Evolutionary conservation across 106 monocot genomes (phyloP).

Genomic region (Gastrodia elata): DNA sequence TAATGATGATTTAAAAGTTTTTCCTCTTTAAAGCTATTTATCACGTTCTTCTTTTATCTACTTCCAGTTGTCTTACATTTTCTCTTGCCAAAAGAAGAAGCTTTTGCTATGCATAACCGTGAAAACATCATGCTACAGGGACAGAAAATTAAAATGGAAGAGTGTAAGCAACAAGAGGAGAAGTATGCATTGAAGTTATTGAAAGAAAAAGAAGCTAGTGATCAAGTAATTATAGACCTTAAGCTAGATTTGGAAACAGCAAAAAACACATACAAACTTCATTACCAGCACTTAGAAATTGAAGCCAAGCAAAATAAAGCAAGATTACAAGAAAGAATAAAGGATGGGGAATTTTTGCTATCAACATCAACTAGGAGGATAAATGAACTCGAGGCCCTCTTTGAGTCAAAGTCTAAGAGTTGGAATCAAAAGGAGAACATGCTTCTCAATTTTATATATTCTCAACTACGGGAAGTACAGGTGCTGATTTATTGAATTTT

Average conservation of each 20-base stretch:
- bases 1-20: background rate
- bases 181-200: constrained; percentile 7
- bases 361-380: constrained; percentile 43
- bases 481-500: constrained; percentile 22
- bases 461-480: constrained; percentile 53
- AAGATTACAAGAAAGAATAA: constrained; percentile 34
- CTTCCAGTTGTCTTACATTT: background rate
- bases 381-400: constrained; percentile 43
- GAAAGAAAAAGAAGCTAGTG: constrained; percentile 24
- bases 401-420: constrained; percentile 43
- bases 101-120: background rate
- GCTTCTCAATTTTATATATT: constrained; percentile 43
- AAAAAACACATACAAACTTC: constrained; percentile 35
- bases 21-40: background rate
- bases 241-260: constrained; percentile 46
- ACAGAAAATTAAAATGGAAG: constrained; percentile 15
- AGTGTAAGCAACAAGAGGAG: constrained; percentile 6
- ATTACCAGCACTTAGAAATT: constrained; percentile 33
- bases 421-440: constrained; percentile 67
- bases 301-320: constrained; percentile 23
- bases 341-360: constrained; percentile 44
- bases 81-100: background rate
- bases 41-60: background rate
- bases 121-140: constrained; percentile 25
- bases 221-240: constrained; percentile 43